Base-by-base conservation (phyloP, 768 basidiomycete species). In the Chalciporus piperatus region DNA sequence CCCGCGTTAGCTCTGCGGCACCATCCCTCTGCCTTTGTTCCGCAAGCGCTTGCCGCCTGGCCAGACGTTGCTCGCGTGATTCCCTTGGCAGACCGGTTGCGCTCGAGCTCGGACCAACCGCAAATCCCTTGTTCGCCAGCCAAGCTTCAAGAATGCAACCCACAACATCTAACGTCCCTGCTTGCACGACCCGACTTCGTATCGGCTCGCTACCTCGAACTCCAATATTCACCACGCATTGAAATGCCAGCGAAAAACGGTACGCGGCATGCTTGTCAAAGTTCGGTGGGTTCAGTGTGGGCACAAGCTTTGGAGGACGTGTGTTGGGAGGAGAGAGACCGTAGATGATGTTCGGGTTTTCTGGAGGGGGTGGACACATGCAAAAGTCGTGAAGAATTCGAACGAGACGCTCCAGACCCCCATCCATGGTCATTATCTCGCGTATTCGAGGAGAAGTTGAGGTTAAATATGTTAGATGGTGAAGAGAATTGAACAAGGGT, bases 351-450 rank as follows among this genome's bases (percentile, higher is more conserved):
- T 85, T 75, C 1, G 87, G 84, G 61, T 87, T 88, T 59, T 89
- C 88, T 39, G 88, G 89, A 0, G 86, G 86, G 1, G 91, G 89
- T 1, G 91, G 90, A 55, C 79, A 84, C 20, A 91, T 70, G 68
- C 92, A 93, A 60, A 91, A 92, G 55, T 94, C 90, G 62, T 89
- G 89, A 10, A 96, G 77, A 56, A 99, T 92, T 51, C 89, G 83
- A 13, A 98, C 89, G 27, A 99, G 85, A 13, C 96, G 87, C 66
- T 99, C 97, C 16, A 99, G 83, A 1, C 97, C 97, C 42, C 97
- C 97, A 64, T 98, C 96, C 80, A 89, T 86, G 25, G 94, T 96
- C 82, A 99, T 90, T 60, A 97, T 98, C 72, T 99, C 97, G 52
- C 96, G 87, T 72, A 99, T 98, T 48, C 94, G 85, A 2, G 97